Percentiles rank a stretch among this genome's conserved stretches.
phyloP scores from a whole-genome alignment of 2,329 filamentous ascomycete species.

The Penicillium olsonii region DNA sequence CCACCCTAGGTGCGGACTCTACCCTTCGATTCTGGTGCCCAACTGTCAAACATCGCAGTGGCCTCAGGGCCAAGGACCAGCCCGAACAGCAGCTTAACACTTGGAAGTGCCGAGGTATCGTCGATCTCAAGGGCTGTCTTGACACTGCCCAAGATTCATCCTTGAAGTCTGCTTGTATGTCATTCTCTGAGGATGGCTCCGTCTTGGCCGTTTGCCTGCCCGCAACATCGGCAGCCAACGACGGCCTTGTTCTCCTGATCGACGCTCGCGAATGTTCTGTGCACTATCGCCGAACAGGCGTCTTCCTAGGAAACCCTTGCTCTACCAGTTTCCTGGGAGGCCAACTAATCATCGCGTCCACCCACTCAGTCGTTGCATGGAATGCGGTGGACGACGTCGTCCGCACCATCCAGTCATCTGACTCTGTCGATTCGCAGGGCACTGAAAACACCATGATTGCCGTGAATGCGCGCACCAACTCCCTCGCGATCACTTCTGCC shows the following conservation, averaged over 20 bases:
- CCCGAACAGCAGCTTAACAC: constrained; percentile 59
- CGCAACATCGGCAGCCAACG: constrained; percentile 46
- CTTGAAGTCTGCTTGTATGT: constrained; percentile 62
- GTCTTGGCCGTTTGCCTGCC: constrained; percentile 66
- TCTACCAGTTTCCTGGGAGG: constrained; percentile 72
- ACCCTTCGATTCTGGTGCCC: constrained; percentile 80
- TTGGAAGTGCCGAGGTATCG: constrained; percentile 69
- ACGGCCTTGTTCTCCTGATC: constrained; percentile 72
- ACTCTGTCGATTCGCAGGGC: constrained; percentile 8
- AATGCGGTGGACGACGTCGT: constrained; percentile 79
- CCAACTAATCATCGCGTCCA: constrained; percentile 73
- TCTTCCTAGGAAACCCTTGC: constrained; percentile 66
- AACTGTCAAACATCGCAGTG: constrained; percentile 67
- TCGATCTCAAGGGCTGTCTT: constrained; percentile 48
- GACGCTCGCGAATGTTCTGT: constrained; percentile 70
- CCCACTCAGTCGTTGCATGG: constrained; percentile 70
- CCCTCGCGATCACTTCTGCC: constrained; percentile 64
- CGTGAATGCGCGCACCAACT: constrained; percentile 66
- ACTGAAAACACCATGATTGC: constrained; percentile 53
- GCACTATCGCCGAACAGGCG: constrained; percentile 65
- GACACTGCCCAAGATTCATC: constrained; percentile 30
- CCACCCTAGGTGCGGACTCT: constrained; percentile 80
- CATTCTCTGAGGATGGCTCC: constrained; percentile 83
- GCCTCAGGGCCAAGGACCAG: constrained; percentile 58
- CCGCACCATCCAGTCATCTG: constrained; percentile 65